Base-by-base conservation (phyloP, 257 asterid species). In the Handroanthus guayacan region DNA sequence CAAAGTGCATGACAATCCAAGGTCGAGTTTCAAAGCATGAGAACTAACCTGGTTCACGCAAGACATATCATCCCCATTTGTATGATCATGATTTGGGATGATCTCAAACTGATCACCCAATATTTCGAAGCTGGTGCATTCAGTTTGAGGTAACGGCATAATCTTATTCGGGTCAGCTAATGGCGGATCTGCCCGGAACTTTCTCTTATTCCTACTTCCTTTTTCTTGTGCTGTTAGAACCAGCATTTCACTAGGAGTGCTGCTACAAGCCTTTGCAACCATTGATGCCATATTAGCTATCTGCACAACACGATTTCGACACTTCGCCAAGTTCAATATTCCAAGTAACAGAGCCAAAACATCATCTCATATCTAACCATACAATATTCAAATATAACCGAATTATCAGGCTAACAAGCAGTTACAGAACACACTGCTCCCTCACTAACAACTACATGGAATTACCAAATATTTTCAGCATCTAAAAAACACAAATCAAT, bases 181-280 rank as follows among this genome's bases (percentile, higher is more conserved):
- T 4, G 88, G 92, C 34, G 89, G 84, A 86, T 88, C 96, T 9
- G 89, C 91, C 66, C 91, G 80, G 86, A 88, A 89, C 75, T 90
- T 90, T 72, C 96, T 88, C 80, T 90, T 90, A 75, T 88, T 90
- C 86, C 96, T 84, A 70, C 92, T 87, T 44, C 84, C 92, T 55
- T 87, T 90, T 71, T 84, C 89, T 79, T 82, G 85, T 36, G 81
- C 81, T n/a, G 78, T 73, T 86, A 83, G 36, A 50, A 61, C 80
- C 12, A 86, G 83, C 74, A 82, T 81, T 77, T 83, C 89, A 70
- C 78, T 81, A 62, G 91, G 75, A 43, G 74, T 80, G 79, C 83
- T 70, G 71, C 61, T 78, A 71, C 89, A 84, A 43, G 84, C 82
- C 85, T 88, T 82, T 1, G 87, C 84, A 51, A 84, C 89, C 86